Evolutionary conservation across 305 asterid species (phyloP).

Genomic region (Fraxinus ornus): DNA sequence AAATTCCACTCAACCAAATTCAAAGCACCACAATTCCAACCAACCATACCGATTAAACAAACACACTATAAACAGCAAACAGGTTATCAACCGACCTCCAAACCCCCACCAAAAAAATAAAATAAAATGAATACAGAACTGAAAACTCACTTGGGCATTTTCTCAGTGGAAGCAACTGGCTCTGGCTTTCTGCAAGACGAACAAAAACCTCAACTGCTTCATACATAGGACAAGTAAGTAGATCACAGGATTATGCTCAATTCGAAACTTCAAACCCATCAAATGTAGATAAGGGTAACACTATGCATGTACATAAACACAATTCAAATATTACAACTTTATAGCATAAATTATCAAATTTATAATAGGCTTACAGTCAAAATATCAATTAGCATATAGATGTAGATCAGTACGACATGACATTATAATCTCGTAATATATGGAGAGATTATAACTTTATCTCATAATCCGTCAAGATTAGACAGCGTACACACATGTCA

Average conservation of each 20-base stretch:
- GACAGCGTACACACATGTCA: background rate
- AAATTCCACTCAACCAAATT: slow-evolving; percentile 34
- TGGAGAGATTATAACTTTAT: background rate
- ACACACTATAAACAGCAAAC: slow-evolving; percentile 11
- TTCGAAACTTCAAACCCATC: background rate
- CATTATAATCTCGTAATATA: background rate
- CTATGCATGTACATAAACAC: background rate
- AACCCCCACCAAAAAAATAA: background rate
- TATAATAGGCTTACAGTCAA: background rate
- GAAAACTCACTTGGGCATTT: slow-evolving; percentile 56
- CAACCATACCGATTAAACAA: slow-evolving; percentile 18
- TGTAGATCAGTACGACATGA: background rate
- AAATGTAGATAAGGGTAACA: background rate
- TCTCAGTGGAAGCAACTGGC: slow-evolving; percentile 34
- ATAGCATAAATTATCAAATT: background rate
- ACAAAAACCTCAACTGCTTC: slow-evolving; percentile 9
- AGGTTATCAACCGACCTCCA: slow-evolving; percentile 16
- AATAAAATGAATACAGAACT: slow-evolving; percentile 7
- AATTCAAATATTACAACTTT: slow-evolving; percentile 1
- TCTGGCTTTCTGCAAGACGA: slow-evolving; percentile 53
- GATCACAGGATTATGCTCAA: background rate
- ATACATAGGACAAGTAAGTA: background rate
- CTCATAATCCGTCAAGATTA: background rate
- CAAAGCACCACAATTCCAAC: slow-evolving; percentile 32
- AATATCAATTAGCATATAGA: background rate